Evolutionary conservation across 1,284 basidiomycete species (phyloP).

Genomic region (Pascua sp.): DNA sequence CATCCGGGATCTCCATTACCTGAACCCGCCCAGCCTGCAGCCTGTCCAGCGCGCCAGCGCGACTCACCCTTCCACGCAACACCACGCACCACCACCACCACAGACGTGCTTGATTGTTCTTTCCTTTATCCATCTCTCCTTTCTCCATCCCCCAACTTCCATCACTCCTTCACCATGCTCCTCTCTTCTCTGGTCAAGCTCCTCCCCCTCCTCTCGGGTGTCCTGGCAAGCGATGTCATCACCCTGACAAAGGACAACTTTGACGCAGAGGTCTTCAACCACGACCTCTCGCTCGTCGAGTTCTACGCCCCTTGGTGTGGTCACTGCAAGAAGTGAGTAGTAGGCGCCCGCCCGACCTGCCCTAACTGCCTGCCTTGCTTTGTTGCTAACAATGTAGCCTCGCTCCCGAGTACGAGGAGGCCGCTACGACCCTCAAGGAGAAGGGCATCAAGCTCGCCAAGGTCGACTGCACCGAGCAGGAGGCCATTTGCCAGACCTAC

Average conservation of each 20-base stretch:
- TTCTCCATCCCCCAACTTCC: neutral
- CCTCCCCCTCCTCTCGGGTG: constrained; percentile 24
- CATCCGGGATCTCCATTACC: neutral
- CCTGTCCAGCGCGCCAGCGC: too few relatives aligned
- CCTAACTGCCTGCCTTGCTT: too few relatives aligned
- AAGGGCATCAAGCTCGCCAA: constrained; percentile 89
- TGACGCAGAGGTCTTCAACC: constrained; percentile 63
- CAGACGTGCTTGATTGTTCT: neutral
- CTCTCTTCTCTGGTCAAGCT: constrained; percentile 24
- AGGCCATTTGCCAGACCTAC: constrained; percentile 77
- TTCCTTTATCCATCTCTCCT: neutral
- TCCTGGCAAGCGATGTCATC: constrained; percentile 63
- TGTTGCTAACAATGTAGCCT: constrained; percentile 48
- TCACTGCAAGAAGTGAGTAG: constrained; percentile 49
- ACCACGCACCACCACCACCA: neutral
- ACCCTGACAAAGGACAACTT: constrained; percentile 70
- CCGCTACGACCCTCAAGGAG: constrained; percentile 86
- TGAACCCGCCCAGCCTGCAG: neutral
- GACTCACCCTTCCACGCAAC: neutral
- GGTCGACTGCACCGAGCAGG: constrained; percentile 88
- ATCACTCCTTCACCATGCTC: constrained; percentile 5
- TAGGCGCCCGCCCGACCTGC: neutral
- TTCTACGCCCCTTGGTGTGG: constrained; percentile 51
- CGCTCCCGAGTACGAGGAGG: constrained; percentile 92
- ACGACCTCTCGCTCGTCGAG: constrained; percentile 85